These are phyloP conservation scores for Xylaria sp. DNA, from an alignment of 2,329 filamentous ascomycete genomes.

Conservation along the genomic window DNA sequence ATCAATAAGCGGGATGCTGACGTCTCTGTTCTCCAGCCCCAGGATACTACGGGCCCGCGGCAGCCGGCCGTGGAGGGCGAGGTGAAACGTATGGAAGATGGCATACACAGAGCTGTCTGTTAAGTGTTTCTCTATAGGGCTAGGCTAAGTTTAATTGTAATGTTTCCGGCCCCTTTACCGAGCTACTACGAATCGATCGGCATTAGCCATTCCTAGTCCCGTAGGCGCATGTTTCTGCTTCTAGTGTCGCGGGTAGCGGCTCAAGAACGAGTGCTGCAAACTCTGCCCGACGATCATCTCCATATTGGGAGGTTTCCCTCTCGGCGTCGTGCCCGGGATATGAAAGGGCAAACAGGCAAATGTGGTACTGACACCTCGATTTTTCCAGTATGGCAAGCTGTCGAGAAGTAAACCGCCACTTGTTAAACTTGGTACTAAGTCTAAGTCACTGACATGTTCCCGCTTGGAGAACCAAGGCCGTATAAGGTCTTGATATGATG, in stretches of 20 bases:
- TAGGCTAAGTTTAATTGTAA: neutral
- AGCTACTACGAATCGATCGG: neutral
- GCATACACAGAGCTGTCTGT: constrained; percentile 42
- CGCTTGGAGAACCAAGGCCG: neutral
- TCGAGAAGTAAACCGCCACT: neutral
- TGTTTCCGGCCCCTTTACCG: neutral
- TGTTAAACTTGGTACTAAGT: neutral
- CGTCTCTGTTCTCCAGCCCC: constrained; percentile 51
- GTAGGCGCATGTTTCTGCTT: neutral
- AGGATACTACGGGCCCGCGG: neutral
- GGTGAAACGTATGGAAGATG: constrained; percentile 35
- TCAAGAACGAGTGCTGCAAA: neutral
- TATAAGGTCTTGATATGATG: neutral
- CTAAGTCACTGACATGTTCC: neutral
- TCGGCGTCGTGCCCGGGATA: constrained; percentile 2
- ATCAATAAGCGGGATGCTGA: constrained; percentile 60
- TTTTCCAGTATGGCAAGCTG: neutral
- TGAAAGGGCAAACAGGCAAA: constrained; percentile 5
- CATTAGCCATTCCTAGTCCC: neutral
- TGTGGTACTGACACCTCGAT: neutral
- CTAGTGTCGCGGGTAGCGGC: neutral
- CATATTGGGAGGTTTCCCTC: neutral
- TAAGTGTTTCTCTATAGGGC: constrained; percentile 15
- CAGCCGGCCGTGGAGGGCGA: constrained; percentile 12
- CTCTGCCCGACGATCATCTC: constrained; percentile 5